Conservation (phyloP, 805 yeast species). For the Candida taoyuanica region DNA sequence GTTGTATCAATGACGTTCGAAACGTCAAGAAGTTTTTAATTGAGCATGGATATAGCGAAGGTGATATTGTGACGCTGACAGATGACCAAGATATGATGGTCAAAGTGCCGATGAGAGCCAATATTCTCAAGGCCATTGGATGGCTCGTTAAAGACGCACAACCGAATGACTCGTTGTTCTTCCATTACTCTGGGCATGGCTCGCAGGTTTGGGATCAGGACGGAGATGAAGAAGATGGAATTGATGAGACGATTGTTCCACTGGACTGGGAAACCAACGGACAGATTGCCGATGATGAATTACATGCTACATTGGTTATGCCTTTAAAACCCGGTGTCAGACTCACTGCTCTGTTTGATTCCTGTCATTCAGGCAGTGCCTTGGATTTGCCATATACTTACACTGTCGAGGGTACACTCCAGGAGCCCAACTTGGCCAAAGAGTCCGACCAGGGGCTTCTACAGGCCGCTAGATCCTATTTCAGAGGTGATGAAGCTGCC, state of each 20-base stretch:
- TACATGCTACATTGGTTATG: conserved; percentile 67
- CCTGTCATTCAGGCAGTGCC: conserved; percentile 84
- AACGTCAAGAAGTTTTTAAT: conserved; percentile 40
- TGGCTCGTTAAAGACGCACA: conserved; percentile 74
- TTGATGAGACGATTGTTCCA: conserved; percentile 70
- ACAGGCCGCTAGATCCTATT: conserved; percentile 54
- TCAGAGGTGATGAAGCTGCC: conserved; percentile 47
- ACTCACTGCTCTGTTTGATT: conserved; percentile 75
- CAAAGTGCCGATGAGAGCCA: conserved; percentile 59
- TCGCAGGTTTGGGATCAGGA: conserved; percentile 64
- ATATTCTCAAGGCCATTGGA: conserved; percentile 72
- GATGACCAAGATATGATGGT: conserved; percentile 48
- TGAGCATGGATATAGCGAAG: conserved; percentile 43
- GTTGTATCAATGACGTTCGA: conserved; percentile 76
- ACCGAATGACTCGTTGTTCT: conserved; percentile 73
- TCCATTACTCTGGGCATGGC: conserved; percentile 88
- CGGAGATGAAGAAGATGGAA: conserved; percentile 74
- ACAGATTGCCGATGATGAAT: conserved; percentile 64
- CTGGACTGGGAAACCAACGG: conserved; percentile 67
- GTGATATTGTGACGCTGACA: conserved; percentile 56
- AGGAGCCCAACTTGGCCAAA: conserved; percentile 74
- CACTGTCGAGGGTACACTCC: conserved; percentile 77
- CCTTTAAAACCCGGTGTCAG: conserved; percentile 71
- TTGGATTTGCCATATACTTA: conserved; percentile 76
- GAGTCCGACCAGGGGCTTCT: conserved; percentile 69